Evolutionary conservation across 2,329 filamentous ascomycete genomes (phyloP).

Genomic region (Annulohypoxylon truncatum): DNA sequence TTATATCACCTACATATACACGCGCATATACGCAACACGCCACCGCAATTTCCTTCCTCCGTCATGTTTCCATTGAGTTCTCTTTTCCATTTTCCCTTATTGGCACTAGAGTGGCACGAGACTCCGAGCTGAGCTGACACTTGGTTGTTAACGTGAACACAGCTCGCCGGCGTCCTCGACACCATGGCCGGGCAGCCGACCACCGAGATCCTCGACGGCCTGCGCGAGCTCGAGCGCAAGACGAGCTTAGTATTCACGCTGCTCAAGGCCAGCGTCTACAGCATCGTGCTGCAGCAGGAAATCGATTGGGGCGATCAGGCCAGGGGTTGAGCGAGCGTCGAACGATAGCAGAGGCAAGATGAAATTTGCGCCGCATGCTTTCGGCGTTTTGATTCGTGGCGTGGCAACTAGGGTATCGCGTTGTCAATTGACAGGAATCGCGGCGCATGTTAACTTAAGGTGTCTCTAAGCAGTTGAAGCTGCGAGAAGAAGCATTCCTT

Average conservation of each 20-base stretch:
- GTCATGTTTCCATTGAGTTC: background rate
- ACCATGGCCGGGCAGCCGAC: constrained; percentile 77
- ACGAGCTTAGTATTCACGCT: constrained; percentile 94
- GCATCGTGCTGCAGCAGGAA: constrained; percentile 98
- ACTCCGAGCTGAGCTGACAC: background rate
- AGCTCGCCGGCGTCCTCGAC: constrained; percentile 71
- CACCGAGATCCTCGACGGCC: constrained; percentile 84
- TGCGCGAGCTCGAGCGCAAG: constrained; percentile 91
- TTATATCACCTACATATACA: background rate
- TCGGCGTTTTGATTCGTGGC: background rate
- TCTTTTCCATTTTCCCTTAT: background rate
- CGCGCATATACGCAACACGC: background rate
- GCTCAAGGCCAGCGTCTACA: constrained; percentile 98
- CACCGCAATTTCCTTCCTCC: background rate
- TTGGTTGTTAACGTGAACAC: constrained; percentile 32
- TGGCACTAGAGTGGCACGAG: background rate
- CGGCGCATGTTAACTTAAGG: background rate
- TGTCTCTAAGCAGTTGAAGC: background rate
- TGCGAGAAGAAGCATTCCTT: background rate
- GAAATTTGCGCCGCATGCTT: background rate
- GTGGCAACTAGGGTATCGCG: background rate
- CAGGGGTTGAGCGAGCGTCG: constrained; percentile 48
- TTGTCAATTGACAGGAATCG: background rate
- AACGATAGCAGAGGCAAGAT: background rate
- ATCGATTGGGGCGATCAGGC: constrained; percentile 75